phyloP scores from a whole-genome alignment of 1,139 yeast species.

The Candida frijolesensis region DNA sequence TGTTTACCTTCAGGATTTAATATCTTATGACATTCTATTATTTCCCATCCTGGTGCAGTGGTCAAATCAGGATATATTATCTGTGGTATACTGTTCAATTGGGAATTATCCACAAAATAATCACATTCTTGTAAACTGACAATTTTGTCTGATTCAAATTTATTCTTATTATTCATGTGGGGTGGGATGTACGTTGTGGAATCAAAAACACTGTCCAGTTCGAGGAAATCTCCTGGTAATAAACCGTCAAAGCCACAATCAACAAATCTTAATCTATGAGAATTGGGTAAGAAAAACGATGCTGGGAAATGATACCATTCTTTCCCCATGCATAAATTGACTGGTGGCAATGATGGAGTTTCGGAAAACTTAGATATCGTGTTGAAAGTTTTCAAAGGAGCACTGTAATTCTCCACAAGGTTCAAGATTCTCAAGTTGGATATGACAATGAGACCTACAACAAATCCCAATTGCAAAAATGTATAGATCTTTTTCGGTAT shows the following conservation, averaged over 20 bases:
- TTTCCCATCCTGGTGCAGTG: slow-evolving; percentile 38
- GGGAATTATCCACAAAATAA: slow-evolving; percentile 59
- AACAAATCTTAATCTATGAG: slow-evolving; percentile 65
- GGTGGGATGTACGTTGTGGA: slow-evolving; percentile 49
- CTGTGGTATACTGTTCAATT: slow-evolving; percentile 17
- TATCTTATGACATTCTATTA: slow-evolving; percentile 43
- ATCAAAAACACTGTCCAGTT: slow-evolving; percentile 26
- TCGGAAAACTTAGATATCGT: slow-evolving; percentile 13
- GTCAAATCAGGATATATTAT: slow-evolving; percentile 15
- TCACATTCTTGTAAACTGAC: slow-evolving; percentile 50
- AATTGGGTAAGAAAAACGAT: slow-evolving; percentile 72
- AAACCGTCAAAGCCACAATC: slow-evolving; percentile 83
- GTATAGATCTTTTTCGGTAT: slow-evolving; percentile 5
- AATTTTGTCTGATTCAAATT: slow-evolving; percentile 57
- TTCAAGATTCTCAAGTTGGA: slow-evolving; percentile 44
- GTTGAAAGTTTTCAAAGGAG: slow-evolving; percentile 47
- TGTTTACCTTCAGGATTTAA: slow-evolving; percentile 49
- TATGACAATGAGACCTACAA: slow-evolving; percentile 9
- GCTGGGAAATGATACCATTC: slow-evolving; percentile 96
- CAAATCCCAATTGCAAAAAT: slow-evolving; percentile 15
- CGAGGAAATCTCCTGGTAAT: slow-evolving; percentile 83
- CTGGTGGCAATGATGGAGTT: background rate
- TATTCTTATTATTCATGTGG: slow-evolving; percentile 74
- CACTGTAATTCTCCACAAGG: slow-evolving; percentile 57
- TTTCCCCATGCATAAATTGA: slow-evolving; percentile 79